Conservation (phyloP, 768 basidiomycete genomes). For the Saitozyma podzolica region DNA sequence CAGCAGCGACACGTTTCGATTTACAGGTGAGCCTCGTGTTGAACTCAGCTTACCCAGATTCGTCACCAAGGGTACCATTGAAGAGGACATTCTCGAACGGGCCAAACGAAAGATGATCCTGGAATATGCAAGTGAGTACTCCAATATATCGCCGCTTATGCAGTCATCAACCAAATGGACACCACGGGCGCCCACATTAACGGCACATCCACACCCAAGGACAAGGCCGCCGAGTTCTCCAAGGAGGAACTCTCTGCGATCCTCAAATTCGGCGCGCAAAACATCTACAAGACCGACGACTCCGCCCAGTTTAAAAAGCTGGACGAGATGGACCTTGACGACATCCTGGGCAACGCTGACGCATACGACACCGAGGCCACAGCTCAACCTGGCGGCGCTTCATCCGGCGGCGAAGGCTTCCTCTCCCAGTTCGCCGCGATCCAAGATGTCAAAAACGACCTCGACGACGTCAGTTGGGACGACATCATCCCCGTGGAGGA, state of each 20-base stretch:
- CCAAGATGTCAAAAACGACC: slow-evolving; percentile 95
- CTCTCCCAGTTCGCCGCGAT: slow-evolving; percentile 91
- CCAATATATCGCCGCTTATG: not conserved
- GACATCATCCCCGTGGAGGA: slow-evolving; percentile 96
- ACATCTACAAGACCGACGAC: slow-evolving; percentile 99
- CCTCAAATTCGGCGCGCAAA: slow-evolving; percentile 97
- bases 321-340: slow-evolving; percentile 98
- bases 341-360: slow-evolving; percentile 93
- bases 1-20: slow-evolving; percentile 99
- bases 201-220: slow-evolving; percentile 64
- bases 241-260: slow-evolving; percentile 97
- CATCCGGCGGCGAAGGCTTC: slow-evolving; percentile 97
- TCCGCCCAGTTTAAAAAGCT: slow-evolving; percentile 88
- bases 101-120: slow-evolving; percentile 99
- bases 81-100: slow-evolving; percentile 95
- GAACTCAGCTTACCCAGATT: slow-evolving; percentile 54
- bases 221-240: slow-evolving; percentile 53
- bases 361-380: slow-evolving; percentile 91
- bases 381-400: slow-evolving; percentile 79
- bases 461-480: slow-evolving; percentile 79
- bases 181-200: slow-evolving; percentile 90
- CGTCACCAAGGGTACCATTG: slow-evolving; percentile 98
- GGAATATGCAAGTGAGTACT: slow-evolving; percentile 91
- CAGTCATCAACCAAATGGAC: slow-evolving; percentile 99
- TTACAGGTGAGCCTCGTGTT: slow-evolving; percentile 60